Conservation (phyloP, 176 grass and related monocot species). For the Pontederia paniculata region DNA sequence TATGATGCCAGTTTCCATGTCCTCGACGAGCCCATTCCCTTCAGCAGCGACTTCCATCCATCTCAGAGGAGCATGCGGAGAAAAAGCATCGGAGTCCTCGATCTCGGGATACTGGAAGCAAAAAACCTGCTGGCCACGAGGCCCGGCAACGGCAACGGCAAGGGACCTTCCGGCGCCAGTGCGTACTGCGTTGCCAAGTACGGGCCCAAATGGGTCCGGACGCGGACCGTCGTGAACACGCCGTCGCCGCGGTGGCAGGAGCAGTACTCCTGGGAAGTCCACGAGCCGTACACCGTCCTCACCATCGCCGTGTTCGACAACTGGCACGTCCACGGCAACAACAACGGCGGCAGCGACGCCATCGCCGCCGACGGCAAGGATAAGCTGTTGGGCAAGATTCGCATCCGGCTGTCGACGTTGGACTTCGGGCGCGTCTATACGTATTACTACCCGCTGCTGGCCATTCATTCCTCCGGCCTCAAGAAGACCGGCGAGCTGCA, state of each 20-base stretch:
- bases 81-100: constrained; percentile 1
- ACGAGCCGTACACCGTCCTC: constrained; percentile 36
- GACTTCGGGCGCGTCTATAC: constrained; percentile 5
- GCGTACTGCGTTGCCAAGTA: constrained; percentile 24
- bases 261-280: constrained; percentile 36
- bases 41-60: constrained; percentile 30
- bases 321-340: constrained; percentile 8
- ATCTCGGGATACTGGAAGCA: constrained; percentile 15
- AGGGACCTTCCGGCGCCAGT: background rate
- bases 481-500: constrained; percentile 26
- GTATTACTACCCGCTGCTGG: constrained; percentile 9
- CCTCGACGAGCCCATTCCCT: constrained; percentile 18
- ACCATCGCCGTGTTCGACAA: constrained; percentile 38
- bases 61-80: constrained; percentile 10
- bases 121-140: background rate
- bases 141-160: background rate
- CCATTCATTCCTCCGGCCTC: background rate
- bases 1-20: constrained; percentile 34
- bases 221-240: constrained; percentile 21
- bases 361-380: background rate
- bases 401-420: constrained; percentile 29
- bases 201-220: constrained; percentile 18
- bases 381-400: constrained; percentile 21
- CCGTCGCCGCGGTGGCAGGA: constrained; percentile 24
- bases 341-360: background rate